Conservation (phyloP, 164 flowering plant genomes). For the Vitis rupestris region DNA sequence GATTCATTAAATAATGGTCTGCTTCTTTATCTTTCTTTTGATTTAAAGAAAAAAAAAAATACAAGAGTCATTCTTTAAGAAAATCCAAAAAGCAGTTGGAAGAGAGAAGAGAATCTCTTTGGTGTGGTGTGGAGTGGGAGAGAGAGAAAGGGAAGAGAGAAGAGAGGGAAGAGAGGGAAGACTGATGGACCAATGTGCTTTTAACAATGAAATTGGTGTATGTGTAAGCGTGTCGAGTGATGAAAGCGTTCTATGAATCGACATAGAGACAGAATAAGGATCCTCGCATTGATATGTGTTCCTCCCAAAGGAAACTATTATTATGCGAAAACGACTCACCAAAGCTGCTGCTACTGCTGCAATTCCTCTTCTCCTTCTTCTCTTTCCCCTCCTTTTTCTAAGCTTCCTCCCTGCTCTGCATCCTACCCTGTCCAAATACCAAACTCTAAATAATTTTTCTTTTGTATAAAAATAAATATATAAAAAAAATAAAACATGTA, state of each 20-base stretch:
- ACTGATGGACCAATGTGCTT: not conserved
- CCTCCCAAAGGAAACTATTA: not conserved
- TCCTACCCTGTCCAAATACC: no score
- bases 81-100: conserved; percentile 4
- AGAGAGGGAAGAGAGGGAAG: not conserved
- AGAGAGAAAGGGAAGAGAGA: not conserved
- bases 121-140: not conserved
- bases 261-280: conserved; percentile 16
- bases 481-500: no score
- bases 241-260: conserved; percentile 25
- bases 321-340: conserved; percentile 21
- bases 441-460: no score
- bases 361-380: not conserved
- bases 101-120: not conserved
- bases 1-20: not conserved
- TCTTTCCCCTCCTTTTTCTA: no score
- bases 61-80: conserved; percentile 8
- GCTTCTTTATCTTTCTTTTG: no score
- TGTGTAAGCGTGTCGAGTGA: conserved; percentile 10
- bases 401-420: no score
- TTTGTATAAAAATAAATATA: no score
- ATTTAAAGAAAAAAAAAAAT: not conserved
- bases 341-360: not conserved
- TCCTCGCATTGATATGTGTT: not conserved
- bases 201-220: not conserved